These are phyloP conservation scores for Cladophialophora bantiana DNA, from an alignment of 2,329 filamentous ascomycete species.

Conservation along the genomic window DNA sequence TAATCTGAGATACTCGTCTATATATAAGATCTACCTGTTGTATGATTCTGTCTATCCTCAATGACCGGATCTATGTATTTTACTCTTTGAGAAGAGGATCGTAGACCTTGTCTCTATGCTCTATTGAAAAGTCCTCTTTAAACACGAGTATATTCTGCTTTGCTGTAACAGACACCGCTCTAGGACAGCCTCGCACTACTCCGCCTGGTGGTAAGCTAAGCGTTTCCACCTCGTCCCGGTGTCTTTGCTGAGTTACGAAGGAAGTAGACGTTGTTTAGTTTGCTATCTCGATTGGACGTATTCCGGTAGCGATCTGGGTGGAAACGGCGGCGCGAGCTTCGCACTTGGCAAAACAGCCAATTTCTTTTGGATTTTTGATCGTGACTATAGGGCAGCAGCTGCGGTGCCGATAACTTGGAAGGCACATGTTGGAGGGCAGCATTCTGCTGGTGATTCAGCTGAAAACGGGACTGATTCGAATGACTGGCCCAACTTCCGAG, in stretches of 20 bases:
- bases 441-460: no score
- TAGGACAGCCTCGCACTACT: background rate
- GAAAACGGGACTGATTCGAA: no score
- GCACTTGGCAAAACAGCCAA: background rate
- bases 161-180: background rate
- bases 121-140: background rate
- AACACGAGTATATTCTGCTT: background rate
- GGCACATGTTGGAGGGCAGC: no score
- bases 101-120: background rate
- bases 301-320: background rate
- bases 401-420: no score
- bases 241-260: background rate
- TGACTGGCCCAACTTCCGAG: no score
- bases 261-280: background rate
- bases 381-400: background rate
- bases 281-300: background rate
- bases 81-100: background rate
- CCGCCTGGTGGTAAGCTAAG: background rate
- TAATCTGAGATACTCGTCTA: no score
- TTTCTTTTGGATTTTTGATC: constrained; percentile 4
- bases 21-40: background rate
- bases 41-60: background rate
- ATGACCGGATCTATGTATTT: background rate
- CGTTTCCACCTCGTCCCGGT: background rate
- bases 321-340: background rate